A percentile compares a stretch with the other conserved stretches of the same genome.
Conservation (phyloP, 306 rosid genomes). For the Prunus fruticosa region DNA sequence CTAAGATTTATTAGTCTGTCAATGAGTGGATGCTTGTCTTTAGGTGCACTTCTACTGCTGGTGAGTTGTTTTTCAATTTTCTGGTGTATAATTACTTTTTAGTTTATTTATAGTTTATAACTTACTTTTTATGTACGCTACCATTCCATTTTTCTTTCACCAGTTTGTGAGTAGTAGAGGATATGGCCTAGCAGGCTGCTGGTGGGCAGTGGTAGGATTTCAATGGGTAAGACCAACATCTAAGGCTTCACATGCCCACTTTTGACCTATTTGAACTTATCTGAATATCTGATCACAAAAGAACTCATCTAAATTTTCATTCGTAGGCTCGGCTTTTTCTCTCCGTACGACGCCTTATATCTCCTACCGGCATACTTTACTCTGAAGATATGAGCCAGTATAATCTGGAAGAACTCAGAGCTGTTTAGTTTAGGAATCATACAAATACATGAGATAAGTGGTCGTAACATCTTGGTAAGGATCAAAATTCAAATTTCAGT, state of each 20-base stretch:
- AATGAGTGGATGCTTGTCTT: slow-evolving; percentile 52
- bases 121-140: neutral
- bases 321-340: slow-evolving; percentile 30
- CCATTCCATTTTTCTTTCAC: slow-evolving; percentile 16
- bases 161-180: slow-evolving; percentile 46
- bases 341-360: slow-evolving; percentile 26
- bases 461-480: neutral
- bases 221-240: slow-evolving; percentile 54
- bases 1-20: slow-evolving; percentile 52
- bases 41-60: slow-evolving; percentile 43
- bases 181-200: slow-evolving; percentile 59
- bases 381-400: slow-evolving; percentile 14
- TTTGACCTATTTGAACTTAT: neutral
- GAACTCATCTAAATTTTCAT: neutral
- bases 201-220: slow-evolving; percentile 51
- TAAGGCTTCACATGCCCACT: neutral
- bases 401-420: slow-evolving; percentile 22
- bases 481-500: neutral
- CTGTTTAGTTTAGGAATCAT: slow-evolving; percentile 21
- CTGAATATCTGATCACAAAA: neutral
- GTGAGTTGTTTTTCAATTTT: slow-evolving; percentile 26
- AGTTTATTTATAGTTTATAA: slow-evolving; percentile 1
- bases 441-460: neutral
- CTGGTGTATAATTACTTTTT: neutral
- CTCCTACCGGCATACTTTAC: slow-evolving; percentile 32